Evolutionary conservation across 768 basidiomycete species (phyloP).

Genomic region (Phaeotremella fagi): DNA sequence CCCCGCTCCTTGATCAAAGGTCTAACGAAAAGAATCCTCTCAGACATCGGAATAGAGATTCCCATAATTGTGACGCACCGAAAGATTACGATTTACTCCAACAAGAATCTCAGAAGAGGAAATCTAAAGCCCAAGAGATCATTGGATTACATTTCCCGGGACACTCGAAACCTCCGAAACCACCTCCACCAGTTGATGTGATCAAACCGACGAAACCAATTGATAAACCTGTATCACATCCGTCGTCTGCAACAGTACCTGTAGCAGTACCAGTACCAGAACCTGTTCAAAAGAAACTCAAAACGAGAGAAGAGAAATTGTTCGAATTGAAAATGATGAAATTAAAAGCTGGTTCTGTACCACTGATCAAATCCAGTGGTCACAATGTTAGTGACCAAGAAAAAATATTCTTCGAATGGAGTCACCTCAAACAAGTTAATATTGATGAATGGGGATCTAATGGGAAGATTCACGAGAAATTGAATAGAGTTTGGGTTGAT

Average conservation of each 20-base stretch:
- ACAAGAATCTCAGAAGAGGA: constrained; percentile 19
- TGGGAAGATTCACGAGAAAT: constrained; percentile 7
- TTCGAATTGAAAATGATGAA: constrained; percentile 37
- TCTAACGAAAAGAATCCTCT: background rate
- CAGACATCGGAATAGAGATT: constrained; percentile 31
- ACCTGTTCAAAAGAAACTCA: too few species aligned
- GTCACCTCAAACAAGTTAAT: too few species aligned
- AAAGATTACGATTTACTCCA: constrained; percentile 15
- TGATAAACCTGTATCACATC: background rate
- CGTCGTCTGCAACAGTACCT: too few species aligned
- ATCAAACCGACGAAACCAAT: background rate
- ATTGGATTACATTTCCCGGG: constrained; percentile 28
- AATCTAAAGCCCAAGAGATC: constrained; percentile 21
- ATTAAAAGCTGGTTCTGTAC: constrained; percentile 15
- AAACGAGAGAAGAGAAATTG: constrained; percentile 30
- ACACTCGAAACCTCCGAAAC: constrained; percentile 35
- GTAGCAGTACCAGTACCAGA: too few species aligned
- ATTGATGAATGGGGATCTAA: background rate
- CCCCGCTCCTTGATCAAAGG: background rate
- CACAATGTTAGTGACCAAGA: constrained; percentile 7
- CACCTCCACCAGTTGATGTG: constrained; percentile 22
- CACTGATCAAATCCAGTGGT: constrained; percentile 3
- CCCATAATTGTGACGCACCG: constrained; percentile 30
- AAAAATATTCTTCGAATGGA: constrained; percentile 33
- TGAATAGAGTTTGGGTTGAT: constrained; percentile 26